Conservation (phyloP, 768 basidiomycete species). For the Pleurotus ostreatus region DNA sequence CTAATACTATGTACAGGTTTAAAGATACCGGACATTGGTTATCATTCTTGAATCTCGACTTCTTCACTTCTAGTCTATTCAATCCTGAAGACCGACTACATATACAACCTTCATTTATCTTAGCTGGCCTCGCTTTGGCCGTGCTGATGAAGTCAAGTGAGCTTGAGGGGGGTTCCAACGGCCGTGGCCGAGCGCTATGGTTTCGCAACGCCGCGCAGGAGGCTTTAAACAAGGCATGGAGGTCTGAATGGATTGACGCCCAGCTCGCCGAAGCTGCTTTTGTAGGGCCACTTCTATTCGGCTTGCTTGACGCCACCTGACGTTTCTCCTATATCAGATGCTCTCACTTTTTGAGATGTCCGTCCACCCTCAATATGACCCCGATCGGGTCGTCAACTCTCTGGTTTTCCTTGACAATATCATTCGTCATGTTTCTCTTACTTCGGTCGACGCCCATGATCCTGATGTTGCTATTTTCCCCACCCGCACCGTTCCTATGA, state of each 20-base stretch:
- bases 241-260: constrained; percentile 50
- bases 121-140: constrained; percentile 65
- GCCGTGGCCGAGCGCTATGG: constrained; percentile 54
- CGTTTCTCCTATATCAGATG: constrained; percentile 38
- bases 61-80: constrained; percentile 49
- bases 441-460: constrained; percentile 54
- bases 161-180: constrained; percentile 47
- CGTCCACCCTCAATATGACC: constrained; percentile 61
- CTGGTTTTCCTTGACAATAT: constrained; percentile 62
- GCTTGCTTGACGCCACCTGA: background rate
- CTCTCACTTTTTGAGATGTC: constrained; percentile 77
- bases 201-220: constrained; percentile 54
- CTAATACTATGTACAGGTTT: constrained; percentile 41
- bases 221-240: constrained; percentile 49
- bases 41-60: constrained; percentile 59
- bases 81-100: constrained; percentile 46
- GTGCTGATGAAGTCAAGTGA: constrained; percentile 72
- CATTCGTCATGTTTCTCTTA: constrained; percentile 51
- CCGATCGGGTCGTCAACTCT: constrained; percentile 47
- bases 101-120: constrained; percentile 71
- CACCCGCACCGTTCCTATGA: constrained; percentile 46
- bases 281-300: constrained; percentile 31
- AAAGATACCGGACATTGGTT: constrained; percentile 62
- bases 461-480: constrained; percentile 48
- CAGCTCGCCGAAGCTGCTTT: constrained; percentile 71